A percentile compares a stretch with the other conserved stretches of the same genome.
Evolutionary conservation across 768 basidiomycete genomes (phyloP).

Genomic region (Rhodotorula kratochvilovae): DNA sequence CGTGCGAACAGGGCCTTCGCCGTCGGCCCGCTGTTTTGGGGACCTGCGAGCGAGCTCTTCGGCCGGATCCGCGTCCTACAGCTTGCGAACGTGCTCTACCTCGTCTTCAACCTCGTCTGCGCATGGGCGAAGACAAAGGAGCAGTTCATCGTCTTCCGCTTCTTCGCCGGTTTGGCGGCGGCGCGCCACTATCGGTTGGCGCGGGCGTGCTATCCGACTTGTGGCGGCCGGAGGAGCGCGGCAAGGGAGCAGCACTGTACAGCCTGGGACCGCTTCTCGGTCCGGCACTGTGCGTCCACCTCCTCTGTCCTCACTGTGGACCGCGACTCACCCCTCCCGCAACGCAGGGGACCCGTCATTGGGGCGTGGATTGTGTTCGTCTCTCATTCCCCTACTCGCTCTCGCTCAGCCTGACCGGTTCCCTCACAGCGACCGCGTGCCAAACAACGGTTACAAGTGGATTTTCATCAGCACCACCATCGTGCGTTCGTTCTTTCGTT

Average conservation of each 20-base stretch:
- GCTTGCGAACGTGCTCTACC: conserved; percentile 61
- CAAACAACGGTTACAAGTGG: conserved; percentile 41
- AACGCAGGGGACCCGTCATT: conserved; percentile 18
- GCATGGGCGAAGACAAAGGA: conserved; percentile 57
- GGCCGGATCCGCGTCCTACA: conserved; percentile 64
- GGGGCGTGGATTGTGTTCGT: conserved; percentile 51
- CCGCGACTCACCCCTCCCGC: no score
- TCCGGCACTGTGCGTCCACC: conserved; percentile 3
- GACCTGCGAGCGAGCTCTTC: conserved; percentile 67
- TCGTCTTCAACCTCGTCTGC: conserved; percentile 60
- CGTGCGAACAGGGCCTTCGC: conserved; percentile 22
- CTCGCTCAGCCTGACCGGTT: no score
- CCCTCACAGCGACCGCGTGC: conserved; percentile 57
- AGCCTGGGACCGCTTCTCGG: conserved; percentile 33
- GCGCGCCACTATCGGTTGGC: conserved; percentile 65
- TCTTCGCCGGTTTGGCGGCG: conserved; percentile 69
- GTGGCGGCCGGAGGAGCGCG: conserved; percentile 43
- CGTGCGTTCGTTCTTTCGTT: conserved; percentile 48
- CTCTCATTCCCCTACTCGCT: no score
- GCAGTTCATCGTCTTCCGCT: conserved; percentile 64
- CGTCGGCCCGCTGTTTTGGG: conserved; percentile 30
- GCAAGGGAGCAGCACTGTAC: conserved; percentile 39
- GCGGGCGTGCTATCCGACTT: conserved; percentile 53
- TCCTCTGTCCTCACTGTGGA: no score
- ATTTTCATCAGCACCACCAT: conserved; percentile 14